Conservation (phyloP, 1,284 basidiomycete species). For the Sphagnurus paluster region DNA sequence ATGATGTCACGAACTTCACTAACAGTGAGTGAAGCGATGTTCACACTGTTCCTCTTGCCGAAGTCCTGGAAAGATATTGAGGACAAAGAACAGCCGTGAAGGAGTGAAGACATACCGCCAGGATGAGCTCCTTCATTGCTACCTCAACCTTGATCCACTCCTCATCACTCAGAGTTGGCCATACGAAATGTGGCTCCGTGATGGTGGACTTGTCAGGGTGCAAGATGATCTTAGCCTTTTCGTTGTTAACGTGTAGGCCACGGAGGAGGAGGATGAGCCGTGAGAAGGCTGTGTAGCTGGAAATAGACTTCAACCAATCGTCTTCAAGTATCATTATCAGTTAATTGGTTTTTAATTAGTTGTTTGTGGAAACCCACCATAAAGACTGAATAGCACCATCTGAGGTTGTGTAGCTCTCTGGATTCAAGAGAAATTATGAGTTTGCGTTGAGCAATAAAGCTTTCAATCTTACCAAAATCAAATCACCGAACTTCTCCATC, state of each 20-base stretch:
- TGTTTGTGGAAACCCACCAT: constrained; percentile 53
- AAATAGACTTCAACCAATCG: constrained; percentile 99
- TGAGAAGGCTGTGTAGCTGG: constrained; percentile 98
- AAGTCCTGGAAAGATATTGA: constrained; percentile 67
- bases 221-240: constrained; percentile 96
- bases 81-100: neutral
- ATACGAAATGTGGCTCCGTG: constrained; percentile 98
- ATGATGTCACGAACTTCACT: constrained; percentile 98
- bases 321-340: constrained; percentile 44
- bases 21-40: constrained; percentile 95
- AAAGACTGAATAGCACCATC: constrained; percentile 98
- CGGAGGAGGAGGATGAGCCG: constrained; percentile 94
- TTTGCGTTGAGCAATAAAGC: neutral
- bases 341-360: constrained; percentile 8
- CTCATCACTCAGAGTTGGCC: constrained; percentile 93
- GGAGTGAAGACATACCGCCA: constrained; percentile 55
- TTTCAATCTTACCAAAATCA: constrained; percentile 72
- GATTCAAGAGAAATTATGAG: constrained; percentile 14
- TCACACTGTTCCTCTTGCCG: constrained; percentile 98
- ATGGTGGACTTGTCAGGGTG: constrained; percentile 93
- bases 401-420: constrained; percentile 96
- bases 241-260: constrained; percentile 98
- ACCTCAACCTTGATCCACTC: constrained; percentile 99
- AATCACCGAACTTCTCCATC: constrained; percentile 99
- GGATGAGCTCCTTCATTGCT: constrained; percentile 91